These are phyloP conservation scores for Camelina sativa DNA, from an alignment of 345 rosid species.

Conservation along the genomic window DNA sequence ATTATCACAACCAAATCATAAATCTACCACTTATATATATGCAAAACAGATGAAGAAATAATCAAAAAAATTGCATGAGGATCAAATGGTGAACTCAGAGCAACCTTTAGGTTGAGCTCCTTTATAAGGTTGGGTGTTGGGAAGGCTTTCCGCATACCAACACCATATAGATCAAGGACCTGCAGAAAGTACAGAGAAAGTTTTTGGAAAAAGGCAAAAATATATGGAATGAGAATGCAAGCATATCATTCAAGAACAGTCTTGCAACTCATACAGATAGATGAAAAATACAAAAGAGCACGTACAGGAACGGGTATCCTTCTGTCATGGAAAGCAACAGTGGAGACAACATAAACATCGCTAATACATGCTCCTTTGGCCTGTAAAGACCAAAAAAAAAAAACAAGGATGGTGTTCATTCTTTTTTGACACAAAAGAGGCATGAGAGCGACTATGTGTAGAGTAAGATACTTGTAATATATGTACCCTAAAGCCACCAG, in stretches of 20 bases:
- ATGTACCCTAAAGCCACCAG: constrained; percentile 89
- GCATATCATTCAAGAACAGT: neutral
- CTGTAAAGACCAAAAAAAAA: constrained; percentile 44
- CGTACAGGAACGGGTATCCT: constrained; percentile 92
- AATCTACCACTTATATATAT: constrained; percentile 13
- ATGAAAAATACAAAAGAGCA: constrained; percentile 8
- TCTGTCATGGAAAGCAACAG: constrained; percentile 93
- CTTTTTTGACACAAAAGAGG: constrained; percentile 1
- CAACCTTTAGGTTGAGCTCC: constrained; percentile 76
- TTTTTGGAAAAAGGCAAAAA: constrained; percentile 12
- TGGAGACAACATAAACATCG: constrained; percentile 74
- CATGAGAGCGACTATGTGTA: neutral
- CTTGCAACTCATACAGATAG: neutral
- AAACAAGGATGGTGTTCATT: neutral
- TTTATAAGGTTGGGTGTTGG: constrained; percentile 70
- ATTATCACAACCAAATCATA: constrained; percentile 15
- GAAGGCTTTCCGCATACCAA: constrained; percentile 66
- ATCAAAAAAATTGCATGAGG: constrained; percentile 13
- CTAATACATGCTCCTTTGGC: constrained; percentile 78
- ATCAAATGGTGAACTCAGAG: constrained; percentile 26
- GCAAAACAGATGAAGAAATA: constrained; percentile 3
- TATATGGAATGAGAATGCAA: constrained; percentile 10
- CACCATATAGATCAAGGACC: constrained; percentile 89
- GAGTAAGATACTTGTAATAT: neutral
- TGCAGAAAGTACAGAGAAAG: constrained; percentile 29